Percentiles rank a stretch among this genome's conserved stretches.
Evolutionary conservation across 352 stramenopile species (phyloP).

Genomic region (Achlya hypogyna): DNA sequence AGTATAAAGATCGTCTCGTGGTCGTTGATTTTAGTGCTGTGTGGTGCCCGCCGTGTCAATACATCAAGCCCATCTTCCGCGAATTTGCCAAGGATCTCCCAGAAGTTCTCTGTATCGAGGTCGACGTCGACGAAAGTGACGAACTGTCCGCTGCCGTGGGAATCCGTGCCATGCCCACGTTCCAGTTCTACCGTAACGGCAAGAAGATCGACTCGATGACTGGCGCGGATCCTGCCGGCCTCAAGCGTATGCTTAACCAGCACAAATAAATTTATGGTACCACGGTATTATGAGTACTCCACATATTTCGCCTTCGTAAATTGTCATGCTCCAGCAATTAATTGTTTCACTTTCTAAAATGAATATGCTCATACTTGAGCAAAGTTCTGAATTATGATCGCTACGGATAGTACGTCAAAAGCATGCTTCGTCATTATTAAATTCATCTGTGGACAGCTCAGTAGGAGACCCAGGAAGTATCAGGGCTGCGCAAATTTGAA

Average conservation of each 20-base stretch:
- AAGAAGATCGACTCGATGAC: conserved; percentile 81
- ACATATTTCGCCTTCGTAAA: background rate
- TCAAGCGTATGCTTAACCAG: background rate
- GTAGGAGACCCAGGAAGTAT: too few relatives aligned
- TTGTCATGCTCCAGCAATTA: background rate
- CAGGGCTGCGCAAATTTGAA: too few relatives aligned
- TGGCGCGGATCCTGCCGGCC: conserved; percentile 44
- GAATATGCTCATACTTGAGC: background rate
- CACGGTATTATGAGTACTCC: too few relatives aligned
- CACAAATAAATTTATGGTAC: background rate
- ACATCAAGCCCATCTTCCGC: conserved; percentile 71
- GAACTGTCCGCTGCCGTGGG: conserved; percentile 22
- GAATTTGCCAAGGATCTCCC: conserved; percentile 75
- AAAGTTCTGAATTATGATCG: too few relatives aligned
- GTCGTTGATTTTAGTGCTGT: conserved; percentile 84
- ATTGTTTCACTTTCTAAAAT: background rate
- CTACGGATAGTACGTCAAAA: too few relatives aligned
- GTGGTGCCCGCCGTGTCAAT: conserved; percentile 82
- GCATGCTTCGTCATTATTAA: too few relatives aligned
- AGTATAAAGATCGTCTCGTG: conserved; percentile 21
- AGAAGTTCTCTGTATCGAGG: conserved; percentile 77
- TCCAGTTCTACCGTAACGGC: conserved; percentile 89
- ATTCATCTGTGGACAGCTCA: too few relatives aligned
- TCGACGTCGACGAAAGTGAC: conserved; percentile 70
- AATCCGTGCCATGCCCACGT: conserved; percentile 90